Evolutionary conservation across 495 filamentous ascomycete genomes (phyloP), one percentile per base, ranked within the genome.

Genomic region (Trichodelitschia bisporula): DNA sequence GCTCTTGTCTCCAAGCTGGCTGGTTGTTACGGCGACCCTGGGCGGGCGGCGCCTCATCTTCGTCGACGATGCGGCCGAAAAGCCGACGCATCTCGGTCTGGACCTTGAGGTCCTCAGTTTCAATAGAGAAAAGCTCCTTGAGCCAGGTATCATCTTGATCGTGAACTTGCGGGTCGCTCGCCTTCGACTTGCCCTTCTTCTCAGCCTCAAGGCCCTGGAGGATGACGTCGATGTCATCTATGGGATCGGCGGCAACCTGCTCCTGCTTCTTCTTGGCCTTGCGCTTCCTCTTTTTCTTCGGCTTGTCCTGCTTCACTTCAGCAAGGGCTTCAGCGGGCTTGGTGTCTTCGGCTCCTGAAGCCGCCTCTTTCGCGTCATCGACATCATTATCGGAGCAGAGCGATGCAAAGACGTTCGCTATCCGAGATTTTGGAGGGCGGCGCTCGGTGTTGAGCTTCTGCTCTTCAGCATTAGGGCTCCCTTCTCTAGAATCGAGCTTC

Each of bases 21-120:
- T 50, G 57, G 35, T 57, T 49, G 15, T 66, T 73, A 15, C 66
- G 66, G 18, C 84, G 51, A 47, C 77, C 74, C 4, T 72, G 49
- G 29, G 21, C n/a, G n/a, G 60, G 58, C 28, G 45, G 39, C 16
- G 29, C 37, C 8, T 31, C 29, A 17, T 62, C 64, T 16, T 59
- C 51, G 17, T 64, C 56, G 6, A 75, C 74, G 17, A 73, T 66
- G 33, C 71, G 71, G 0, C 86, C 86, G 51, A 99, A 99, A 2
- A 99, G 52, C 36, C 66, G 69, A 25, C 77, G 72, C 82, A 99
- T 93, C 51, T 99, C 86, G 40, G 91, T 89, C 4, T 64, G 59
- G 10, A 75, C 75, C 44, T 89, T 90, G 8, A 99, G 63, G 38
- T 76, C 66, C 36, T 72, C 63, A 1, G 74, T 63, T 27, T 86